Conservation (phyloP, 352 stramenopile genomes). For the Phytopythium vexans region DNA sequence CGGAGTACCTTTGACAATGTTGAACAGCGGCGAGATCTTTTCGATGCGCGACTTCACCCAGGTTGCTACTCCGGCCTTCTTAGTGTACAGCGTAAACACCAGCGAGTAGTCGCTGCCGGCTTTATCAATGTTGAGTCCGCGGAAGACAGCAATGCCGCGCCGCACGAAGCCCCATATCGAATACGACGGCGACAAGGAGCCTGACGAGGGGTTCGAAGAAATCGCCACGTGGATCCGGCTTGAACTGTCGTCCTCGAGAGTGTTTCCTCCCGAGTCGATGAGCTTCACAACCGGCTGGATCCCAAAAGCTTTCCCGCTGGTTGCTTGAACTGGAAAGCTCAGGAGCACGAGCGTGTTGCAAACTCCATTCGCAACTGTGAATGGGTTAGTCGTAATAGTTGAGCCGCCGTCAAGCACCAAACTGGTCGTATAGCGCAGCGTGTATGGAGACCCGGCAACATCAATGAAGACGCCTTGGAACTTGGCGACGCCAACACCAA, state of each 20-base stretch:
- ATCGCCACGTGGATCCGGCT: constrained; percentile 65
- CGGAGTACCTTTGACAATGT: constrained; percentile 44
- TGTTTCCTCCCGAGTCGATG: constrained; percentile 72
- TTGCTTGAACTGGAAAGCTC: constrained; percentile 30
- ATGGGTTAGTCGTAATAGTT: constrained; percentile 66
- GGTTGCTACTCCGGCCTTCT: constrained; percentile 4
- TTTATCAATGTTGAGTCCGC: constrained; percentile 70
- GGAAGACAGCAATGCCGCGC: constrained; percentile 61
- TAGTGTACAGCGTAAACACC: constrained; percentile 61
- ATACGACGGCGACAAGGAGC: constrained; percentile 37
- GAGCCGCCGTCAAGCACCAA: constrained; percentile 45
- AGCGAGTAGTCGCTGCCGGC: constrained; percentile 74
- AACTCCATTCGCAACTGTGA: constrained; percentile 62
- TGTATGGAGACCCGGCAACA: constrained; percentile 74
- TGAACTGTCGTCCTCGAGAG: constrained; percentile 55
- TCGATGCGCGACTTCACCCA: constrained; percentile 51
- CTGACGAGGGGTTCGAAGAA: constrained; percentile 66
- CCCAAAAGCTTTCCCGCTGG: constrained; percentile 68
- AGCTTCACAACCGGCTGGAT: constrained; percentile 78
- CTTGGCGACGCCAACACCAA: constrained; percentile 50
- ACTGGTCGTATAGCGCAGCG: constrained; percentile 64
- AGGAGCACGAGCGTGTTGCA: constrained; percentile 51
- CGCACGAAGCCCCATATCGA: constrained; percentile 39
- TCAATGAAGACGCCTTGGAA: constrained; percentile 74
- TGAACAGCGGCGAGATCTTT: constrained; percentile 56